A percentile compares a stretch with the other conserved stretches of the same genome.
phyloP scores from a whole-genome alignment of 1,284 basidiomycete genomes.

The Leccinum insolens region DNA sequence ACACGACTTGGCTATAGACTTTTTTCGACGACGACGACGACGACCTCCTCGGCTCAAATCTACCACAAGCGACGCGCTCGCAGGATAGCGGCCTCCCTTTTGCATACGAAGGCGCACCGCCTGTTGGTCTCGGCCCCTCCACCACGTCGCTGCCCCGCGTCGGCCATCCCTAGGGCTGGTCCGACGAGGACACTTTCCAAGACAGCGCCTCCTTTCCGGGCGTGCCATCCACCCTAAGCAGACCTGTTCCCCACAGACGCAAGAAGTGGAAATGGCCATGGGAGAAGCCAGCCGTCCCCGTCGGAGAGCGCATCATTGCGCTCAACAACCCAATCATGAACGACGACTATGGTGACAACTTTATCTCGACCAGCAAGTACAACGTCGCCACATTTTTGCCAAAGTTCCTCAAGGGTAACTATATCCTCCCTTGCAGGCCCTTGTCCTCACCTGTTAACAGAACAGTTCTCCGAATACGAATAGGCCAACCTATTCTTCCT shows the following conservation, averaged over 20 bases:
- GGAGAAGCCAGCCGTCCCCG: conserved; percentile 61
- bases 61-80: conserved; percentile 51
- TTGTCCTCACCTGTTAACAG: conserved; percentile 43
- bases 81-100: conserved; percentile 73
- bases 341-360: conserved; percentile 77
- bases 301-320: conserved; percentile 71
- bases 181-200: conserved; percentile 42
- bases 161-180: conserved; percentile 68
- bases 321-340: conserved; percentile 73
- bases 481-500: conserved; percentile 93
- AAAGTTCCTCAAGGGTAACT: conserved; percentile 89
- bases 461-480: conserved; percentile 97
- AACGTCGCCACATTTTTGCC: conserved; percentile 88
- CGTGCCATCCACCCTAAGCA: background rate
- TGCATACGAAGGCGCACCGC: conserved; percentile 56
- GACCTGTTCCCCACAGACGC: conserved; percentile 26
- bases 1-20: conserved; percentile 25
- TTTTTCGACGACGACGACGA: conserved; percentile 67
- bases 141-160: conserved; percentile 40
- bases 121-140: conserved; percentile 57
- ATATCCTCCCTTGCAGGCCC: background rate
- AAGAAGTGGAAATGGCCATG: conserved; percentile 75
- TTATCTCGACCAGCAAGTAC: conserved; percentile 96
- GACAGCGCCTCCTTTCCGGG: conserved; percentile 48
- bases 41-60: conserved; percentile 11